Percentiles rank a stretch among this genome's conserved stretches.
These are phyloP conservation scores for Claviceps sp. DNA, from an alignment of 2,329 filamentous ascomycete genomes.

Conservation along the genomic window DNA sequence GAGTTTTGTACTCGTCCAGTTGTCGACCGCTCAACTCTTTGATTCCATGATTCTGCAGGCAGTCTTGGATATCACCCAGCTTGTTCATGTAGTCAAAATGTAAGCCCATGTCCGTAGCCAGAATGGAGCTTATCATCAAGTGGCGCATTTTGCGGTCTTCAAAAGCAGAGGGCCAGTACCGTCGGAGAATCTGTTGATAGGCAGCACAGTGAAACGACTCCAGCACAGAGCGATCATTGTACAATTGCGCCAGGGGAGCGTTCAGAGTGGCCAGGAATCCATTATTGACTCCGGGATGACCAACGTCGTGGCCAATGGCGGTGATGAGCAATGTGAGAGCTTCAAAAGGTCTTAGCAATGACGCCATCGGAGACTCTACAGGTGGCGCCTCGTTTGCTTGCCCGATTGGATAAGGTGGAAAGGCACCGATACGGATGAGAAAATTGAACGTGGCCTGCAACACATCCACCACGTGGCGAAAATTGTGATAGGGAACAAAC, in stretches of 20 bases:
- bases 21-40: conserved; percentile 66
- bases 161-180: conserved; percentile 80
- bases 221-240: conserved; percentile 92
- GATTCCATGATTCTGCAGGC: conserved; percentile 50
- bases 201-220: conserved; percentile 97
- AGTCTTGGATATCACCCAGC: conserved; percentile 67
- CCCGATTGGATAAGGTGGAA: conserved; percentile 50
- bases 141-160: conserved; percentile 67
- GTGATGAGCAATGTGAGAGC: conserved; percentile 80
- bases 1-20: conserved; percentile 59
- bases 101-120: conserved; percentile 93
- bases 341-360: conserved; percentile 73
- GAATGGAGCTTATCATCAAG: conserved; percentile 92
- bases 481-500: conserved; percentile 96
- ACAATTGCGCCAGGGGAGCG: conserved; percentile 82
- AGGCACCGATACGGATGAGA: conserved; percentile 62
- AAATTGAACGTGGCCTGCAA: conserved; percentile 89
- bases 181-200: conserved; percentile 86
- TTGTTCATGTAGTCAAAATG: conserved; percentile 96
- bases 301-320: conserved; percentile 96
- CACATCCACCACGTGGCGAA: conserved; percentile 92
- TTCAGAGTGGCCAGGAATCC: conserved; percentile 88
- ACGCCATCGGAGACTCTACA: conserved; percentile 52
- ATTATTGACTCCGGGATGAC: conserved; percentile 96
- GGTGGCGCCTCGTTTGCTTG: conserved; percentile 16